Evolutionary conservation across 2,329 filamentous ascomycete genomes (phyloP).

Genomic region (Talaromyces sp.): DNA sequence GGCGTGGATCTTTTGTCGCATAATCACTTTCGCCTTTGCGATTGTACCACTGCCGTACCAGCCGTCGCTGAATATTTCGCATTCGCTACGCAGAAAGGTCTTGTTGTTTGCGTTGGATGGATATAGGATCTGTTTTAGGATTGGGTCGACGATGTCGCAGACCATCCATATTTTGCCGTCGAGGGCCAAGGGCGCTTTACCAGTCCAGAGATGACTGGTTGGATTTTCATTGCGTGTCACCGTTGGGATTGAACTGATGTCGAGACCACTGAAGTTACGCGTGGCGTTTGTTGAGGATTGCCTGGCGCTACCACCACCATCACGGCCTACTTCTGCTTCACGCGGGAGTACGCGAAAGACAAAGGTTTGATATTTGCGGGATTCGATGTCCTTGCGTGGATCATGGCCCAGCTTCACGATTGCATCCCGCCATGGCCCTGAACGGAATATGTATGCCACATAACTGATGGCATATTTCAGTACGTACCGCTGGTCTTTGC

Average conservation of each 20-base stretch:
- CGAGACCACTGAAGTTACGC: constrained; percentile 15
- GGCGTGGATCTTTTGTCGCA: constrained; percentile 78
- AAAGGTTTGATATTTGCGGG: constrained; percentile 81
- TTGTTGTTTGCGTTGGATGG: constrained; percentile 49
- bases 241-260: constrained; percentile 15
- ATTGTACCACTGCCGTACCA: constrained; percentile 82
- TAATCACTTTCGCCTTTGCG: constrained; percentile 78
- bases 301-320: constrained; percentile 28
- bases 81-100: constrained; percentile 54
- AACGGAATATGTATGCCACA: constrained; percentile 86
- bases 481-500: constrained; percentile 49
- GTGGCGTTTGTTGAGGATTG: constrained; percentile 20
- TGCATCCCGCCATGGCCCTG: constrained; percentile 86
- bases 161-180: constrained; percentile 94
- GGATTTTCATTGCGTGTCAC: constrained; percentile 12
- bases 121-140: constrained; percentile 64
- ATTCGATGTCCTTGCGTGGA: constrained; percentile 71
- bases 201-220: constrained; percentile 72
- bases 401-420: constrained; percentile 84
- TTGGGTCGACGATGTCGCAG: constrained; percentile 82
- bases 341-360: constrained; percentile 67
- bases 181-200: constrained; percentile 61
- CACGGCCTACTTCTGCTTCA: constrained; percentile 32
- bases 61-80: constrained; percentile 64
- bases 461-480: constrained; percentile 77